Evolutionary conservation across 495 filamentous ascomycete species (phyloP).

Genomic region (Friedmanniomyces endolithicus): DNA sequence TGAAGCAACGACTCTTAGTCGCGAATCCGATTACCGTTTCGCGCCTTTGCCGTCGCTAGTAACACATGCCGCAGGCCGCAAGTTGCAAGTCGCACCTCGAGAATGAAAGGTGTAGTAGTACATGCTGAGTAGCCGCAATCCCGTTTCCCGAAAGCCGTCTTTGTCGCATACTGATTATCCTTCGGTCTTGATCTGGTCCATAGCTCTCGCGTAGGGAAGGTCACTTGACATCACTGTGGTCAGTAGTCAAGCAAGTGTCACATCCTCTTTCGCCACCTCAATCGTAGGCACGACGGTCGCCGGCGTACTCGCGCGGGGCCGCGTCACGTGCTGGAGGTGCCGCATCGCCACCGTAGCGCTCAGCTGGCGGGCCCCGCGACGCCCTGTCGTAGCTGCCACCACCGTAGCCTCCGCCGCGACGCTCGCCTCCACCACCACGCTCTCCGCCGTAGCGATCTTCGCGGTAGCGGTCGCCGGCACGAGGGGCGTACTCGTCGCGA

Average conservation of each 20-base stretch:
- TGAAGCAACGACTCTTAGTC: neutral
- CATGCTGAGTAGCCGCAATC: slow-evolving; percentile 12
- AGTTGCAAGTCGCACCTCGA: slow-evolving; percentile 4
- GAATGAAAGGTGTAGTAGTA: slow-evolving; percentile 9
- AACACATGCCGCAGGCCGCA: slow-evolving; percentile 13
- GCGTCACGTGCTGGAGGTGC: slow-evolving; percentile 15
- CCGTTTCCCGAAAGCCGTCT: slow-evolving; percentile 11
- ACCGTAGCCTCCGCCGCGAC: slow-evolving; percentile 8
- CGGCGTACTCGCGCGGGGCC: slow-evolving; percentile 15
- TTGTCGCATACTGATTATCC: slow-evolving; percentile 7
- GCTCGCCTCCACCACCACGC: slow-evolving; percentile 4
- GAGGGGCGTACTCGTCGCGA: slow-evolving; percentile 21
- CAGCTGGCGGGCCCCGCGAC: slow-evolving; percentile 8
- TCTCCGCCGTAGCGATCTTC: slow-evolving; percentile 13
- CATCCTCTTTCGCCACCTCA: slow-evolving; percentile 11
- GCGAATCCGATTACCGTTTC: neutral
- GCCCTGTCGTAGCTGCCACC: slow-evolving; percentile 14
- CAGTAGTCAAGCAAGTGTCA: slow-evolving; percentile 14
- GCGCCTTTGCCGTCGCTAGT: slow-evolving; percentile 6
- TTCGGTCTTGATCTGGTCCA: slow-evolving; percentile 5
- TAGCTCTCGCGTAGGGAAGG: neutral
- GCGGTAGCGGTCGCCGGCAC: slow-evolving; percentile 22
- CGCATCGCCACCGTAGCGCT: slow-evolving; percentile 12
- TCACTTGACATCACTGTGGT: slow-evolving; percentile 7
- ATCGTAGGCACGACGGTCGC: slow-evolving; percentile 16